These are phyloP conservation scores for Ceratobasidium sp. DNA, from an alignment of 1,284 basidiomycete genomes.

Conservation along the genomic window DNA sequence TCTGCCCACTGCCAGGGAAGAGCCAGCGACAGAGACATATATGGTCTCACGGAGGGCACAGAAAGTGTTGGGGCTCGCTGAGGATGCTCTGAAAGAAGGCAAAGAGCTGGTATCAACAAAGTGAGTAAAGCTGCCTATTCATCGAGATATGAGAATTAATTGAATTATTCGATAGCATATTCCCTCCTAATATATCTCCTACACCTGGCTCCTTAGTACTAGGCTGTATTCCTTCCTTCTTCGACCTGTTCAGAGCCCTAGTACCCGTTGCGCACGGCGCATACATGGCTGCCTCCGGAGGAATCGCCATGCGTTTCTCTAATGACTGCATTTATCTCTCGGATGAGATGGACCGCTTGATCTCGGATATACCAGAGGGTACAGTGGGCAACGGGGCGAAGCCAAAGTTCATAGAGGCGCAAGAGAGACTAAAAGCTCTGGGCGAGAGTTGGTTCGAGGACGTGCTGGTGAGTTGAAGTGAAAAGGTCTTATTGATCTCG, in stretches of 20 bases:
- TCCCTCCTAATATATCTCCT: slow-evolving; percentile 38
- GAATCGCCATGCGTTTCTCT: slow-evolving; percentile 77
- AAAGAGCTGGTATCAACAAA: slow-evolving; percentile 44
- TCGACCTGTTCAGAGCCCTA: slow-evolving; percentile 84
- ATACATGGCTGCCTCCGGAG: slow-evolving; percentile 62
- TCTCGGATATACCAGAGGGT: slow-evolving; percentile 53
- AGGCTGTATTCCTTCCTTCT: slow-evolving; percentile 66
- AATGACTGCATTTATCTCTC: slow-evolving; percentile 85
- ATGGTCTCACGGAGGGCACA: slow-evolving; percentile 51
- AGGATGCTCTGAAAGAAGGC: slow-evolving; percentile 50
- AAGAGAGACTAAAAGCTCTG: slow-evolving; percentile 58
- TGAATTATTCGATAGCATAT: slow-evolving; percentile 27
- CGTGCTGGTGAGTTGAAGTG: slow-evolving; percentile 61
- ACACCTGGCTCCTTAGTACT: slow-evolving; percentile 53
- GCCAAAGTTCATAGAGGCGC: slow-evolving; percentile 60
- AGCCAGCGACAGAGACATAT: slow-evolving; percentile 45
- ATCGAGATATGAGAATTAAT: not conserved
- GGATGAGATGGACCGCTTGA: slow-evolving; percentile 51
- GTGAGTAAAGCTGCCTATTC: slow-evolving; percentile 44
- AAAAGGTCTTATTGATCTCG: not conserved
- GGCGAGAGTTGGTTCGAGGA: slow-evolving; percentile 73
- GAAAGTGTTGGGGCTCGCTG: slow-evolving; percentile 65
- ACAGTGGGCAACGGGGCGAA: slow-evolving; percentile 49
- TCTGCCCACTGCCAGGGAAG: not conserved
- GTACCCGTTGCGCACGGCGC: slow-evolving; percentile 74